Evolutionary conservation across 371 early-diverging fungal genomes (phyloP).

Genomic region (Neoconidiobolus thromboides): DNA sequence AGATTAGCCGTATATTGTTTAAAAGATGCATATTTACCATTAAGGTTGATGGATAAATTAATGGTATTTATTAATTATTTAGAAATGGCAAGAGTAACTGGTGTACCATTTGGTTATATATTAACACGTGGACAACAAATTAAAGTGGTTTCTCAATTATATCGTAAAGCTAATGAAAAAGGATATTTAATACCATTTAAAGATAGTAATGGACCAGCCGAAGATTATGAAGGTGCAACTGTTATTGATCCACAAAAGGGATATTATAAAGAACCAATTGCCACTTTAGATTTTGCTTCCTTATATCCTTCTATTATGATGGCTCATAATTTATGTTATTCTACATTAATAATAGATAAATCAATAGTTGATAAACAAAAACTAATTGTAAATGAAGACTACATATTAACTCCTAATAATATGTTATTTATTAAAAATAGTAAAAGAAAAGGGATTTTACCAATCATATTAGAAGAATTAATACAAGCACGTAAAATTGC

Average conservation of each 20-base stretch:
- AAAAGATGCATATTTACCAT: conserved; percentile 97
- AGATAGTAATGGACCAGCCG: conserved; percentile 52
- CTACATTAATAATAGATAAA: conserved; percentile 57
- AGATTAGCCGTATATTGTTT: conserved; percentile 98
- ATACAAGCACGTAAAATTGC: conserved; percentile 92
- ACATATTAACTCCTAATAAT: conserved; percentile 64
- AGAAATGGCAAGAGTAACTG: conserved; percentile 98
- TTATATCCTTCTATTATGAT: conserved; percentile 99
- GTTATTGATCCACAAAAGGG: conserved; percentile 98
- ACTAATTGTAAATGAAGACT: conserved; percentile 62
- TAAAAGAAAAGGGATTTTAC: conserved; percentile 79
- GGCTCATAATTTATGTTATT: conserved; percentile 99
- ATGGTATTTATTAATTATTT: conserved; percentile 96
- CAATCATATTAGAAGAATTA: conserved; percentile 84
- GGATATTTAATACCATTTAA: conserved; percentile 86
- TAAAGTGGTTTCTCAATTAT: conserved; percentile 95
- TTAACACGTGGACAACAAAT: conserved; percentile 94
- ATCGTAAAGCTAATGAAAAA: conserved; percentile 68
- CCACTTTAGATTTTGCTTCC: conserved; percentile 98
- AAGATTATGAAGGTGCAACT: conserved; percentile 96
- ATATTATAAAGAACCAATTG: conserved; percentile 91
- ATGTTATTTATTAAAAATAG: conserved; percentile 61
- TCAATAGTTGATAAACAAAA: conserved; percentile 30
- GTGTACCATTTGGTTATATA: conserved; percentile 94
- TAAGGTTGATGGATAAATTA: conserved; percentile 89